Base-by-base conservation (phyloP, 1,284 basidiomycete genomes). In the Schizophyllum amplum region DNA sequence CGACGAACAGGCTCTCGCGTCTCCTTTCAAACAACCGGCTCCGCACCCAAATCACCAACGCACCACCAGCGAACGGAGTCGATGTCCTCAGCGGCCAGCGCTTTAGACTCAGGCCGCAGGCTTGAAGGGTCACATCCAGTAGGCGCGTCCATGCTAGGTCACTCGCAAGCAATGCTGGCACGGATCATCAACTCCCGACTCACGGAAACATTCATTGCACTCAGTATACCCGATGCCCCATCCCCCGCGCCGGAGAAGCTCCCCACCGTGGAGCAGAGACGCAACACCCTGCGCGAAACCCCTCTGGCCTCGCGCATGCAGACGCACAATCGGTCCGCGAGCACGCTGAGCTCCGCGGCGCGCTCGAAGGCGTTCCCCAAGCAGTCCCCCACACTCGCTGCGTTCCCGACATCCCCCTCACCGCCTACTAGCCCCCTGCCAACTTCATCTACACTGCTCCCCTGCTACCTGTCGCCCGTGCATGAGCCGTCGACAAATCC, bases 401-500 rank as follows among this genome's bases (percentile, higher is more conserved):
- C 22, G 13, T 20, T 65, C 20, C 61, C 64, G 17, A 59, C 65
- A 20, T 61, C 64, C 25, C 64, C 54, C 20, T 51, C 52, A 26
- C 50, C 51, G 33, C 53, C 55, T 33, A 55, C 56, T 20, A 56
- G 61, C 33, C 33, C 33, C 11, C 33, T 17, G 22, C 47, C 60
- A 24, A 56, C 47, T 52, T 24, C 52, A 22, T 26, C 64, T 21
- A 63, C 64, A n/a, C 11, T 58, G 48, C 65, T 72, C 1, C 84
- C 86, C 0, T 78, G 86, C 65, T 92, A 85, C 67, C 75, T 90
- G 23, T 92, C 90, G 1, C 72, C 79, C 0, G 75, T 87, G 53
- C 87, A 90, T 63, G 74, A 74, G 47, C 83, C 87, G 5, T 90
- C 89, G 0, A 91, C 84, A 4, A 90, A 90, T 66, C 90, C 91